Conservation (phyloP, 768 basidiomycete genomes). For the Cystoderma amianthinum region DNA sequence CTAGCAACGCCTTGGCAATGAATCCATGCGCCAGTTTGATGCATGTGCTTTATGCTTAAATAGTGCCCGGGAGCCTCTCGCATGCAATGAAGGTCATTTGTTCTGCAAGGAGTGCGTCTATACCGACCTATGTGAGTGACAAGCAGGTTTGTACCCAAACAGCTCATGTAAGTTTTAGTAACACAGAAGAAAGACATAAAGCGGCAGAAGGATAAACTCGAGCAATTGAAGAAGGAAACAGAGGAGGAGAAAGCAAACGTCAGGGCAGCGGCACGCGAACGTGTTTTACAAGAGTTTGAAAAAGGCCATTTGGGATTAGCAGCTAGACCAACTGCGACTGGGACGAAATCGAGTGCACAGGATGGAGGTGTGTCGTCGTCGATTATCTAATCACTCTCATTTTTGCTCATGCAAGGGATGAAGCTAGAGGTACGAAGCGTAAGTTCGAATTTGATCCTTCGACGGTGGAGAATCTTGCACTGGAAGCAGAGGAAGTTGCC, state of each 20-base stretch:
- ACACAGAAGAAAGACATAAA: constrained; percentile 91
- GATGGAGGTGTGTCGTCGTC: constrained; percentile 10
- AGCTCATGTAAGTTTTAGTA: constrained; percentile 32
- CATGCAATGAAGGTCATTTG: constrained; percentile 82
- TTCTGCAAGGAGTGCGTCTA: constrained; percentile 96
- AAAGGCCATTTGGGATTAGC: constrained; percentile 74
- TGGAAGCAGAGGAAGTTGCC: constrained; percentile 86
- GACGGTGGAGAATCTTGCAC: constrained; percentile 61
- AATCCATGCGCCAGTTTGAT: constrained; percentile 90
- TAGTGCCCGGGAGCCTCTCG: constrained; percentile 74
- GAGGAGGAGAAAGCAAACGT: constrained; percentile 71
- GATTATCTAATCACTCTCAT: background rate
- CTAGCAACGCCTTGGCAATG: constrained; percentile 79
- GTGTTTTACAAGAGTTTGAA: constrained; percentile 89
- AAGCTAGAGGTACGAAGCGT: constrained; percentile 65
- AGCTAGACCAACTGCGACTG: constrained; percentile 26
- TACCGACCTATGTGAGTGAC: constrained; percentile 66
- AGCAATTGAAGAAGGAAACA: constrained; percentile 68
- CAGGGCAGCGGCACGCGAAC: constrained; percentile 71
- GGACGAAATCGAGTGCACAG: constrained; percentile 27
- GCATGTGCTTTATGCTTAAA: constrained; percentile 87
- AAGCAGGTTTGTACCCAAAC: background rate
- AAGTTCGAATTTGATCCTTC: constrained; percentile 80
- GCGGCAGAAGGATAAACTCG: constrained; percentile 77
- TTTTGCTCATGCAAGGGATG: background rate